phyloP scores from a whole-genome alignment of 208 protist genomes.

The Crithidia thermophila region DNA sequence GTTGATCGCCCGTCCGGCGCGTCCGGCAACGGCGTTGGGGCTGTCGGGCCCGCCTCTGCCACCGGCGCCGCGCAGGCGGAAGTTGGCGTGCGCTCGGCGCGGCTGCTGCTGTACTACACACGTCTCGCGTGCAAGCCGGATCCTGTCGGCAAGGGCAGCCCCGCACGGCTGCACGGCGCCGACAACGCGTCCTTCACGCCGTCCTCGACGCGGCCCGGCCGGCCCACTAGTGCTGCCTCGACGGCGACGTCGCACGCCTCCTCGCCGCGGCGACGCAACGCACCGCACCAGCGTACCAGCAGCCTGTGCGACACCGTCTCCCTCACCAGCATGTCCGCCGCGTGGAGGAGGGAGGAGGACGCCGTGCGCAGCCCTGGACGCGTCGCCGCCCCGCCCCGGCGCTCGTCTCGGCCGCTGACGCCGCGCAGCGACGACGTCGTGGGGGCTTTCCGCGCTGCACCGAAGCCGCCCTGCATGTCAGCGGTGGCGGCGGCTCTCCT shows the following conservation, averaged over 20 bases:
- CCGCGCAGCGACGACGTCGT: background rate
- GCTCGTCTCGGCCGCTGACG: too few relatives aligned
- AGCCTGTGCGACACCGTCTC: constrained; percentile 10
- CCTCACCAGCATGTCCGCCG: constrained; percentile 29
- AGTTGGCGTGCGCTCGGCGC: constrained; percentile 15
- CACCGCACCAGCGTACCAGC: too few relatives aligned
- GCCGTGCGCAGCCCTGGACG: background rate
- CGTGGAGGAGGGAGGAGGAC: constrained; percentile 31
- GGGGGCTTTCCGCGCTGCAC: constrained; percentile 10
- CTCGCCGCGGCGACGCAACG: background rate
- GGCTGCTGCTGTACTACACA: constrained; percentile 30
- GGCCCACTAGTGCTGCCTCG: background rate
- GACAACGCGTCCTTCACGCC: background rate
- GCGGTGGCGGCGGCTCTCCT: background rate
- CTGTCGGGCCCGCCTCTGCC: background rate
- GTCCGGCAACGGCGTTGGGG: background rate
- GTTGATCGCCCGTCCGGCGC: too few relatives aligned
- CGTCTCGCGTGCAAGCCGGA: constrained; percentile 3
- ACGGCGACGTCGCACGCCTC: background rate
- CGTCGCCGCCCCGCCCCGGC: background rate
- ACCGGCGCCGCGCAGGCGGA: background rate
- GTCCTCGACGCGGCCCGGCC: background rate
- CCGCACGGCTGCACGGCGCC: background rate
- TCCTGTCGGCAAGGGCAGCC: background rate
- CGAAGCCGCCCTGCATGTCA: background rate